Conservation (phyloP, 148 eudicot species). For the Vaccinium myrtillus region DNA sequence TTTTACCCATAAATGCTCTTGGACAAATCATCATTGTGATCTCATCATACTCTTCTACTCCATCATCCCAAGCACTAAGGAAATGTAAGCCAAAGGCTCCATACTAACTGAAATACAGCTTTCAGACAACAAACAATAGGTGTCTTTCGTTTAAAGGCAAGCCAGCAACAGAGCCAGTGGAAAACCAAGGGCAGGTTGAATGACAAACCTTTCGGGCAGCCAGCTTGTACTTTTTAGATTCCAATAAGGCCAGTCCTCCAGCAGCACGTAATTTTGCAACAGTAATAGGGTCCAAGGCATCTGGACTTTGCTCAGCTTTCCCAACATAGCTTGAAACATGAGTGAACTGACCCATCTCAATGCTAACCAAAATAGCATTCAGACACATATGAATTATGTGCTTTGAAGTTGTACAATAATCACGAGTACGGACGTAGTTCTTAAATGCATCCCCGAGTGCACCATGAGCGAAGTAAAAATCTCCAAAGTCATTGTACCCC, state of each 20-base stretch:
- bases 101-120: conserved; percentile 10
- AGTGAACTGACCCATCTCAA: conserved; percentile 90
- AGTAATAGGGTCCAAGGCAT: conserved; percentile 60
- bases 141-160: not conserved
- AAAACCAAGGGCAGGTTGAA: not conserved
- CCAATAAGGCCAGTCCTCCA: conserved; percentile 77
- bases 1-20: not conserved
- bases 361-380: conserved; percentile 91
- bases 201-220: conserved; percentile 90
- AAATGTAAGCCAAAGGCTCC: conserved; percentile 7
- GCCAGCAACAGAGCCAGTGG: not conserved
- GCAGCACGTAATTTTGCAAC: conserved; percentile 82
- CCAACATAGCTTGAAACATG: conserved; percentile 90
- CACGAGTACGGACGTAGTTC: conserved; percentile 92
- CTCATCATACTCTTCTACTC: not conserved
- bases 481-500: conserved; percentile 98
- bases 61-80: conserved; percentile 5
- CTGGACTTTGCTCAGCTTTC: conserved; percentile 80
- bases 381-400: conserved; percentile 90
- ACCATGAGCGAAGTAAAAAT: conserved; percentile 84
- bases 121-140: not conserved
- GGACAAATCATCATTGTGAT: not conserved
- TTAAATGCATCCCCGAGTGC: conserved; percentile 90
- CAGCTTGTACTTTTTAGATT: conserved; percentile 76
- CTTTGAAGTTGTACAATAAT: conserved; percentile 91